Percentiles rank a stretch among this genome's conserved stretches.
Evolutionary conservation across 75 land plant species (phyloP).

Genomic region (Adiantum capillusveneris): DNA sequence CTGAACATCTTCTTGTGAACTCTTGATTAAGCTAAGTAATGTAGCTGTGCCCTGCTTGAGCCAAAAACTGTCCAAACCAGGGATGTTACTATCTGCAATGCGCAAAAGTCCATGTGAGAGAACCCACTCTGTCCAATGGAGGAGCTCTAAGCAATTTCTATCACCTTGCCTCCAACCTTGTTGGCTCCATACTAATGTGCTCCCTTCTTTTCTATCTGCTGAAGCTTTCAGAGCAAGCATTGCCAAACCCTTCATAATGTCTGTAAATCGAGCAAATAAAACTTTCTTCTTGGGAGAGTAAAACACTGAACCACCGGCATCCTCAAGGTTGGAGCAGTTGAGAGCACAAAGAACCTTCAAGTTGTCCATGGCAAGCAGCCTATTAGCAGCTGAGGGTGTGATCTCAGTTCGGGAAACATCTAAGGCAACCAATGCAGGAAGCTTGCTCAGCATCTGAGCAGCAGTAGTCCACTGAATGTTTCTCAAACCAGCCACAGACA

Average conservation of each 20-base stretch:
- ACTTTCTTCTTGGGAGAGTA: slow-evolving; percentile 34
- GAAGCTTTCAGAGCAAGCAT: slow-evolving; percentile 23
- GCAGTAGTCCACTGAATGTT: slow-evolving; percentile 65
- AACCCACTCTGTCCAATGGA: slow-evolving; percentile 86
- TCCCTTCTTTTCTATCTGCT: slow-evolving; percentile 1
- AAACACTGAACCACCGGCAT: slow-evolving; percentile 26
- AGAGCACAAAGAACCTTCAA: slow-evolving; percentile 76
- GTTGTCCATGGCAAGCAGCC: slow-evolving; percentile 50
- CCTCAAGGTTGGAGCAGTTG: slow-evolving; percentile 68
- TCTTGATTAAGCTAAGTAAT: slow-evolving; percentile 72
- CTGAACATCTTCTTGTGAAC: slow-evolving; percentile 92
- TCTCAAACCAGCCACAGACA: slow-evolving; percentile 74
- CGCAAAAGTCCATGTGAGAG: slow-evolving; percentile 69
- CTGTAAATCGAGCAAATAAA: slow-evolving; percentile 53
- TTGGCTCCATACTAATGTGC: slow-evolving; percentile 30
- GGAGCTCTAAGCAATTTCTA: slow-evolving; percentile 32
- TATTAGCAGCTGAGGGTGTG: slow-evolving; percentile 35
- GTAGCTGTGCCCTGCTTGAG: slow-evolving; percentile 73
- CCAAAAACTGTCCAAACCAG: slow-evolving; percentile 78
- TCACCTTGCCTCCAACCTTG: slow-evolving; percentile 18
- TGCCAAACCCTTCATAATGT: slow-evolving; percentile 48
- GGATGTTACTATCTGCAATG: slow-evolving; percentile 76
- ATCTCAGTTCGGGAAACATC: slow-evolving; percentile 95
- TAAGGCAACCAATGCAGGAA: slow-evolving; percentile 63
- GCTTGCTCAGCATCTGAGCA: slow-evolving; percentile 43